Base-by-base conservation (phyloP, 495 filamentous ascomycete genomes). In the Penicillium samsonianum region DNA sequence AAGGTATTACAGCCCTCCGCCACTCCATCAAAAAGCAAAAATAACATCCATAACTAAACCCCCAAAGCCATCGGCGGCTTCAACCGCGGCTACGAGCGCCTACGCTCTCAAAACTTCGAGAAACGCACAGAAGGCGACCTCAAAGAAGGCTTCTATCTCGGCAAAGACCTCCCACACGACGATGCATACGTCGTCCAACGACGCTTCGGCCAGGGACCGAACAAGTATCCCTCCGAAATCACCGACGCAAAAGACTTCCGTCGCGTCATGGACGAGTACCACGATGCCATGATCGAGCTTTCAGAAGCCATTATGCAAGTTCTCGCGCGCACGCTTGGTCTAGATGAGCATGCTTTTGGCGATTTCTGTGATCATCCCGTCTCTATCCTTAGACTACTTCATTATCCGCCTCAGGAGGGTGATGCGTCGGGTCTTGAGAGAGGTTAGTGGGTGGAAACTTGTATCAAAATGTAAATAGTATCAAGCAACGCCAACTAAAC, bases 71-170 rank as follows among this genome's bases (percentile, higher is more conserved):
- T 48, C 23, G 64, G 48, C n/a, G 55, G 54, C 8, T 57, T 44
- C 26, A 61, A 70, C 30, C 68, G 75, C 22, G 77, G 78, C 1
- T 81, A 82, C 59, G 78, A 81, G 23, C 33, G 64, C 8, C 66
- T 80, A 1, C 69, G 73, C 16, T 62, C 70, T 1, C 79, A 82
- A 59, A 68, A 65, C 8, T 71, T 80, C 53, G 72, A 78, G 46
- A 70, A 72, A 19, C 64, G 55, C 4, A 54, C 61, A 0, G 58
- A 67, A 10, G 76, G 78, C 0, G 77, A 82, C 41, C 60, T 78
- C 0, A 78, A 80, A 57, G 77, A 80, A 68, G 78, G 76, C 0
- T 75, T 74, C 52, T 79, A 73, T 43, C 30, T 82, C 23, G 68
- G 76, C 9, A 57, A 62, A 16, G 62, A 81, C 48, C 63, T 79